phyloP scores from a whole-genome alignment of 2,329 filamentous ascomycete genomes.

The Ceratocystis cubensis region DNA sequence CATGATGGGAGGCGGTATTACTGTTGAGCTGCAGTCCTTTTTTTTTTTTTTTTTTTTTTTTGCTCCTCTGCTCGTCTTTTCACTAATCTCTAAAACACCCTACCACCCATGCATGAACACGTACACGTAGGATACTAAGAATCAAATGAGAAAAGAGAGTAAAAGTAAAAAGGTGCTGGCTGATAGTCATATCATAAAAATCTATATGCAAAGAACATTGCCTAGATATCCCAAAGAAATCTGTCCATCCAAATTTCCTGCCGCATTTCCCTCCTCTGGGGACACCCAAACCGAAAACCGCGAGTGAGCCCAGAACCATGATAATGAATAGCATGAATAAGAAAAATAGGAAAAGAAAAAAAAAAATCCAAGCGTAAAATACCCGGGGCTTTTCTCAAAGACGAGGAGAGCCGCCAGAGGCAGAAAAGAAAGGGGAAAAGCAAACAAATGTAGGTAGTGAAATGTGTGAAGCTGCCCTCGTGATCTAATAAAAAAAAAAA shows the following conservation, averaged over 20 bases:
- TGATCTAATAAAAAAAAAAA: slow-evolving; percentile 5
- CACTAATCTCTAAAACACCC: background rate
- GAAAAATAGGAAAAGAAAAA: background rate
- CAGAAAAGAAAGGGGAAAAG: background rate
- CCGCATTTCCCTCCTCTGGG: background rate
- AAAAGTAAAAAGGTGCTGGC: background rate
- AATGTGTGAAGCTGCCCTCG: slow-evolving; percentile 8
- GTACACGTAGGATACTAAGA: background rate
- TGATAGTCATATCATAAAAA: slow-evolving; percentile 14
- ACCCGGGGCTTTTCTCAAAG: background rate
- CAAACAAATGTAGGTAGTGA: background rate
- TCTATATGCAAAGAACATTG: slow-evolving; percentile 13
- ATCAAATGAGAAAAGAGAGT: background rate
- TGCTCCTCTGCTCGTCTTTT: too few relatives aligned
- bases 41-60: background rate
- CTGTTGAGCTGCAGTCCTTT: background rate
- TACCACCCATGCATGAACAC: background rate
- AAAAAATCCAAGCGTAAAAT: background rate
- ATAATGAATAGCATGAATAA: background rate
- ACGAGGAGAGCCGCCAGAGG: background rate
- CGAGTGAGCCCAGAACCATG: background rate
- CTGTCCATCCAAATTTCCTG: slow-evolving; percentile 6
- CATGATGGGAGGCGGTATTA: background rate
- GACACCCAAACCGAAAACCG: background rate
- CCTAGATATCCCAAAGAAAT: slow-evolving; percentile 8